Conservation (phyloP, 2,329 filamentous ascomycete genomes). For the Verticillium nubilum region DNA sequence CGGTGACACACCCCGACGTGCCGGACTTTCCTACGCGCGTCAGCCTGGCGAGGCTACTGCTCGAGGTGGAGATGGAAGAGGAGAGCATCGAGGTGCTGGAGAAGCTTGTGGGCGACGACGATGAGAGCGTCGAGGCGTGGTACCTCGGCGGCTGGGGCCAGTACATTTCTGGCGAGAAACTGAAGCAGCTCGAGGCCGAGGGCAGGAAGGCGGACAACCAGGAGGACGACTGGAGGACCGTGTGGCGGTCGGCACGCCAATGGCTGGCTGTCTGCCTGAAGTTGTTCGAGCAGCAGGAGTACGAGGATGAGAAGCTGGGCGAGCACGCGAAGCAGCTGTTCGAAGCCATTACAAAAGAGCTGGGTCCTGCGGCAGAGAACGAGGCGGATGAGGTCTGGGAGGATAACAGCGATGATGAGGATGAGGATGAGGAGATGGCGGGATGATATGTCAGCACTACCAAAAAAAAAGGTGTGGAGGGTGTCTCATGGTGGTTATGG, state of each 20-base stretch:
- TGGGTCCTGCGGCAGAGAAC: slow-evolving; percentile 54
- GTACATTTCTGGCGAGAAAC: slow-evolving; percentile 70
- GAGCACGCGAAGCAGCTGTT: slow-evolving; percentile 72
- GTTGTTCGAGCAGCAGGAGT: slow-evolving; percentile 73
- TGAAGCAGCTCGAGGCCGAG: slow-evolving; percentile 34
- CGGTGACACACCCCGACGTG: slow-evolving; percentile 63
- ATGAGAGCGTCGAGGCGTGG: slow-evolving; percentile 92
- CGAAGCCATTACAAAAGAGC: slow-evolving; percentile 53
- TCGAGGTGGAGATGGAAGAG: slow-evolving; percentile 83
- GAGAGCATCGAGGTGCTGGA: slow-evolving; percentile 83
- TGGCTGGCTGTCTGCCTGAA: slow-evolving; percentile 79
- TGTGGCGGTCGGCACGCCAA: slow-evolving; percentile 69
- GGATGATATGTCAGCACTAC: slow-evolving; percentile 18
- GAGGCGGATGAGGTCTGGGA: slow-evolving; percentile 52
- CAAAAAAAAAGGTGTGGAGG: slow-evolving; percentile 14
- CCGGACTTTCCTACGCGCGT: slow-evolving; percentile 86
- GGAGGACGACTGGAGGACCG: slow-evolving; percentile 50
- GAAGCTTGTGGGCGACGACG: slow-evolving; percentile 79
- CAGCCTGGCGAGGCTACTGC: slow-evolving; percentile 75
- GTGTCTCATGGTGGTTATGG: slow-evolving; percentile 5
- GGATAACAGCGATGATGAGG: slow-evolving; percentile 44
- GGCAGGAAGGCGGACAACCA: slow-evolving; percentile 18
- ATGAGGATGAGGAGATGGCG: slow-evolving; percentile 48
- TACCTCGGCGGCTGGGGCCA: slow-evolving; percentile 95
- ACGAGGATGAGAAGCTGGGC: slow-evolving; percentile 75